Conservation (phyloP, 768 basidiomycete species). For the Collybiopsis confluens region DNA sequence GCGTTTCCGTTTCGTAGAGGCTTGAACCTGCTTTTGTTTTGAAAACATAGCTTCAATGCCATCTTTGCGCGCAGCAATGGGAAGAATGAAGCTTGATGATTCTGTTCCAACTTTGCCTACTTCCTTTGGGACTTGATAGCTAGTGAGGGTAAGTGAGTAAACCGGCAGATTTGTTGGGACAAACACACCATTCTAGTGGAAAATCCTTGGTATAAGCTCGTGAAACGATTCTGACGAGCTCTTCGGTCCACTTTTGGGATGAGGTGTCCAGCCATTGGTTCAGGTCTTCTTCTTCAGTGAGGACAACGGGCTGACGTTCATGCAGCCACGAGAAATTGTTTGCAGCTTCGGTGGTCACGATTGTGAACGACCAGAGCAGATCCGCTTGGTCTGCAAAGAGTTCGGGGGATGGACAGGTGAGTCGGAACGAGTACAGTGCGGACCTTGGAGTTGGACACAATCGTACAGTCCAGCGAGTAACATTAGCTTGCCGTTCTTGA, state of each 20-base stretch:
- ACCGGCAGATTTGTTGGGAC: not conserved
- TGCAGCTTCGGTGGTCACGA: slow-evolving; percentile 79
- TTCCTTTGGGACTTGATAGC: slow-evolving; percentile 86
- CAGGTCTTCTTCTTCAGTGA: slow-evolving; percentile 58
- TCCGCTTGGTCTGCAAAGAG: slow-evolving; percentile 43
- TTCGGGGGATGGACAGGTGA: too few relatives aligned
- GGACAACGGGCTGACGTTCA: slow-evolving; percentile 83
- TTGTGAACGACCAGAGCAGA: slow-evolving; percentile 77
- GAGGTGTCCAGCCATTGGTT: slow-evolving; percentile 79
- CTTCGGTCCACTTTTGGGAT: slow-evolving; percentile 56
- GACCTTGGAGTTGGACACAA: slow-evolving; percentile 60
- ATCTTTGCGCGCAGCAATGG: slow-evolving; percentile 73
- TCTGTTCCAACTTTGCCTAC: slow-evolving; percentile 88
- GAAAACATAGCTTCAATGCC: slow-evolving; percentile 83
- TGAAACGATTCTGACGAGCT: slow-evolving; percentile 51
- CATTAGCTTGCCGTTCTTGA: slow-evolving; percentile 61
- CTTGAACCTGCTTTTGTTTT: slow-evolving; percentile 41
- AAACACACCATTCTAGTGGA: slow-evolving; percentile 65
- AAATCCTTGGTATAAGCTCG: slow-evolving; percentile 49
- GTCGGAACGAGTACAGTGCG: too few relatives aligned
- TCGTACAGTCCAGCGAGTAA: slow-evolving; percentile 91
- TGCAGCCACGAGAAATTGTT: slow-evolving; percentile 82
- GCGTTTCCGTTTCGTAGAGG: slow-evolving; percentile 7
- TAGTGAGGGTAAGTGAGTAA: slow-evolving; percentile 23
- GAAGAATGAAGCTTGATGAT: slow-evolving; percentile 77